Evolutionary conservation across 371 early-diverging fungal genomes (phyloP).

Genomic region (Phascolomyces articulosus): DNA sequence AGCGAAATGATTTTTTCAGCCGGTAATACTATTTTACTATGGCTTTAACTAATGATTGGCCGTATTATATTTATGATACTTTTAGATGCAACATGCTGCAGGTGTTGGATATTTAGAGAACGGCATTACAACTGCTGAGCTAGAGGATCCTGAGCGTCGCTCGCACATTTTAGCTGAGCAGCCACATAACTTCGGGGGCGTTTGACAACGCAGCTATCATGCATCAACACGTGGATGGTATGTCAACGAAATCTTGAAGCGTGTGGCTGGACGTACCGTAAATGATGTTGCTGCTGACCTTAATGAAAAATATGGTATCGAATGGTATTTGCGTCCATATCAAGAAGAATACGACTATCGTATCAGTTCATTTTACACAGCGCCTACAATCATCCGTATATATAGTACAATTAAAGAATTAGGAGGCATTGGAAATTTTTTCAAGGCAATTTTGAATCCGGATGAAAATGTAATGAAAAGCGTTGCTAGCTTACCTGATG

Average conservation of each 20-base stretch:
- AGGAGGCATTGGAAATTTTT: background rate
- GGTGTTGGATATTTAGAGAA: constrained; percentile 64
- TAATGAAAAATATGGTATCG: constrained; percentile 39
- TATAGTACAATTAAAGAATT: background rate
- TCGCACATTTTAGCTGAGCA: constrained; percentile 56
- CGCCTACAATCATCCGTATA: background rate
- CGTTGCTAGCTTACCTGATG: too few species aligned
- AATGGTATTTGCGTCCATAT: constrained; percentile 56
- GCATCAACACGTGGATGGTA: constrained; percentile 72
- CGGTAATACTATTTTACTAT: too few species aligned
- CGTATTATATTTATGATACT: background rate
- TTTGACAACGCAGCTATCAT: constrained; percentile 59
- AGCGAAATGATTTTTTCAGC: too few species aligned
- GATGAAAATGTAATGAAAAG: background rate
- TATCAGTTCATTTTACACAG: background rate
- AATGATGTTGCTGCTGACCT: constrained; percentile 61
- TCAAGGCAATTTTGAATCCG: background rate
- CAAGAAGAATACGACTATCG: background rate
- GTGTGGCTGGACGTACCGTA: constrained; percentile 58
- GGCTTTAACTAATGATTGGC: too few species aligned
- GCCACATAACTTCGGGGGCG: constrained; percentile 65
- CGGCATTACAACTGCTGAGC: constrained; percentile 29
- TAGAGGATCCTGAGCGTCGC: constrained; percentile 31
- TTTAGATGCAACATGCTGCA: constrained; percentile 61
- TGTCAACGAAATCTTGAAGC: constrained; percentile 69